Evolutionary conservation across 306 rosid genomes (phyloP), one percentile per base, ranked within the genome.

Genomic region (Acmispon strigosus): DNA sequence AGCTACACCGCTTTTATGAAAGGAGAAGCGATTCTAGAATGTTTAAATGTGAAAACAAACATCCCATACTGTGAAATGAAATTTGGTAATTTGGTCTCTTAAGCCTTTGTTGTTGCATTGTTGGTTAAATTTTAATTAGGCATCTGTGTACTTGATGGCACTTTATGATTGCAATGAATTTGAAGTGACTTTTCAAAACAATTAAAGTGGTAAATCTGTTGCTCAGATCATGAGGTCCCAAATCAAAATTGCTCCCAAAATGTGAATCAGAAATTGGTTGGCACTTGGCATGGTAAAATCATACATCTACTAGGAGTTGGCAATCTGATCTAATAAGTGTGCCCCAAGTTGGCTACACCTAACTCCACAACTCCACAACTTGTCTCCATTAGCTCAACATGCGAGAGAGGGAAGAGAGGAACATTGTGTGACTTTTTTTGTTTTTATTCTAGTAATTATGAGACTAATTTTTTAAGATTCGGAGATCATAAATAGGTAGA

Each of bases 321-420:
- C 74, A 37, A 61, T 48, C 78, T 63, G 64, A 76, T 27, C 34
- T 4, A 27, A 27, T 27, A 27, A 2, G 22, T 48, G 80, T 84
- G 62, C 50, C 81, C 76, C 44, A 76, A 65, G 70, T 74, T 58
- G 77, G 75, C 61, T 58, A 75, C 62, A 76, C 72, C 80, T 63
- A 50, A 54, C 67, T 80, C 74, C 78, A 27, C 3, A n/a, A n/a
- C n/a, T n/a, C n/a, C n/a, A 62, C 41, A 53, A 43, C 34, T 57
- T 51, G 64, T 70, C 83, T 48, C 76, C 53, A 20, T 51, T 45
- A 73, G 75, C 55, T 57, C 11, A 69, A 44, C 19, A 56, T 58
- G 70, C 24, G 72, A 22, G 64, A 18, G n/a, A 42, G 45, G 72
- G 34, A 53, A 18, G n/a, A 42, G 45, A 64, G 66, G 64, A 5